Evolutionary conservation across 2,329 filamentous ascomycete genomes (phyloP).

Genomic region (Fusarium annulatum): DNA sequence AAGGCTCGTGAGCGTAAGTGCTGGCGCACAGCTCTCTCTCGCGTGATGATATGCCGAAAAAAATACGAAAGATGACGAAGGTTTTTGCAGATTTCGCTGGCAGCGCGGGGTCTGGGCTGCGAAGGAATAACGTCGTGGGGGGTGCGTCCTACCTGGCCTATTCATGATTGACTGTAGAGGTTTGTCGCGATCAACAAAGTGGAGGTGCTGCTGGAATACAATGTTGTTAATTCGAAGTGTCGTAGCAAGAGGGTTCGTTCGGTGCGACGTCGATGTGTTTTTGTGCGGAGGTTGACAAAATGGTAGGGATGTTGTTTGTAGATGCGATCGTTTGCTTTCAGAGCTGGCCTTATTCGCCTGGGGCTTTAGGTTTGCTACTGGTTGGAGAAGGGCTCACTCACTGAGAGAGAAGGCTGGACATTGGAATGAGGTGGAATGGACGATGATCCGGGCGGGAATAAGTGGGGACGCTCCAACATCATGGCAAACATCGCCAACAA

Average conservation of each 20-base stretch:
- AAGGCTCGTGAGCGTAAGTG: constrained; percentile 22
- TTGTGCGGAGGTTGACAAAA: constrained; percentile 42
- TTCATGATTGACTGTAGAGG: constrained; percentile 63
- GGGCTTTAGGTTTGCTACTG: constrained; percentile 36
- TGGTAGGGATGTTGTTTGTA: constrained; percentile 33
- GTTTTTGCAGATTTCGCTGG: constrained; percentile 39
- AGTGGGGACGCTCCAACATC: constrained; percentile 54
- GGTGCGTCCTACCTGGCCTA: constrained; percentile 66
- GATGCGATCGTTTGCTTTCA: constrained; percentile 32
- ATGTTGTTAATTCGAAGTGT: constrained; percentile 27
- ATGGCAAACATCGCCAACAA: constrained; percentile 35
- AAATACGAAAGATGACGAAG: constrained; percentile 22
- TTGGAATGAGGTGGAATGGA: constrained; percentile 31
- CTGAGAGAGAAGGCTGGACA: constrained; percentile 36
- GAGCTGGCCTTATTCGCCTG: constrained; percentile 31
- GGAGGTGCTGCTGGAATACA: constrained; percentile 4
- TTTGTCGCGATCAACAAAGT: constrained; percentile 41
- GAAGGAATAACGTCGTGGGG: constrained; percentile 41
- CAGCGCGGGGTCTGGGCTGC: constrained; percentile 43
- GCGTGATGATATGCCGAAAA: constrained; percentile 18
- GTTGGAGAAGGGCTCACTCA: constrained; percentile 40
- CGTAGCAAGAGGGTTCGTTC: constrained; percentile 28
- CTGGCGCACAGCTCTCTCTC: constrained; percentile 27
- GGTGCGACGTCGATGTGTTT: constrained; percentile 32
- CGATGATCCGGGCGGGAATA: constrained; percentile 50